These are phyloP conservation scores for Cephalotrichum gorgonifer DNA, from an alignment of 2,329 filamentous ascomycete genomes.

Conservation along the genomic window DNA sequence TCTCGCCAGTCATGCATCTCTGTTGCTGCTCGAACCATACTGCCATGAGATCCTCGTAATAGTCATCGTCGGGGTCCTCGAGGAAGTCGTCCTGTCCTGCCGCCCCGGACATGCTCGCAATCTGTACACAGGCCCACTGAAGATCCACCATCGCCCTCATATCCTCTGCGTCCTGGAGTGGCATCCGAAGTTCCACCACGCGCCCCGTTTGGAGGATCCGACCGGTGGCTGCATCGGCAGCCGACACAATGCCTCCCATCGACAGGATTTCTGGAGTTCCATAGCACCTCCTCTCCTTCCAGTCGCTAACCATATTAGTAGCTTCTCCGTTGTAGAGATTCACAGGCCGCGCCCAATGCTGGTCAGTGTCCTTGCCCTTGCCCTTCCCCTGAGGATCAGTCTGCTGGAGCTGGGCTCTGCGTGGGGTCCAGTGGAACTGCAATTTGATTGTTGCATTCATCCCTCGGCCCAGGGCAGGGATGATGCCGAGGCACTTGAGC, in stretches of 20 bases:
- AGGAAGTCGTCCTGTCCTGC: not conserved
- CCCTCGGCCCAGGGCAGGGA: not conserved
- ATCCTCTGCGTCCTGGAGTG: not conserved
- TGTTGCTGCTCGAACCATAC: too few species aligned
- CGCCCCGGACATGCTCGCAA: not conserved
- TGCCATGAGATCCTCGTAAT: too few species aligned
- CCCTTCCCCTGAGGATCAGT: too few species aligned
- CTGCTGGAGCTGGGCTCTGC: too few species aligned
- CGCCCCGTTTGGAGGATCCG: not conserved
- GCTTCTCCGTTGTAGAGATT: too few species aligned
- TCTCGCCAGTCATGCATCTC: too few species aligned
- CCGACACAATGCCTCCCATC: not conserved
- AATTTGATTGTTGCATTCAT: not conserved
- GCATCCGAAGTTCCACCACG: not conserved
- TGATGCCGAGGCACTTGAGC: not conserved
- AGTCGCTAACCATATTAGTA: too few species aligned
- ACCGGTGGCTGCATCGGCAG: not conserved
- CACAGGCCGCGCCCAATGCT: too few species aligned
- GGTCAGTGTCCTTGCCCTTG: too few species aligned
- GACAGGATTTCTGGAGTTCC: too few species aligned
- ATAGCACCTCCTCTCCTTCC: too few species aligned
- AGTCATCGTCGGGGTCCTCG: too few species aligned
- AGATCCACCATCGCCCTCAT: not conserved
- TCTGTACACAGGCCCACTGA: not conserved
- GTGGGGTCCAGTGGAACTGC: not conserved